Conservation (phyloP, 331 rosid genomes). For the Acacia pycnantha region DNA sequence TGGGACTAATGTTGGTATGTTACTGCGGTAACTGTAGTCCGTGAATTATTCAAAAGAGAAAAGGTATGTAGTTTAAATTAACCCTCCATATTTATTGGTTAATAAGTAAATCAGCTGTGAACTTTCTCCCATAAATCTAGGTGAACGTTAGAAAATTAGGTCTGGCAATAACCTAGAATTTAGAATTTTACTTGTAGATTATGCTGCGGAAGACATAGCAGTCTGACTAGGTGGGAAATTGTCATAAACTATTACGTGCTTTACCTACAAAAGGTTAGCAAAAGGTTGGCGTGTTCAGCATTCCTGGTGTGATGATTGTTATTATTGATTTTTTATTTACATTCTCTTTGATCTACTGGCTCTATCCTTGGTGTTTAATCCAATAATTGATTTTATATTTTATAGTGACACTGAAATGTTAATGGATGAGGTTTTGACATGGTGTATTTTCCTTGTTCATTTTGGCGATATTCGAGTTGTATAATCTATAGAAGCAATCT, state of each 20-base stretch:
- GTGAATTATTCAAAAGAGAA: conserved; percentile 1
- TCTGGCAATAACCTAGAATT: background rate
- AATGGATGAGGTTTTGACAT: too few species aligned
- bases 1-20: background rate
- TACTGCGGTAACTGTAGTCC: background rate
- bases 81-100: background rate
- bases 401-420: background rate
- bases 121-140: too few species aligned
- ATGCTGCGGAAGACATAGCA: background rate
- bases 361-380: background rate
- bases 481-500: background rate
- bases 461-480: background rate
- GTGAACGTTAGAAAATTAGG: too few species aligned
- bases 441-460: too few species aligned
- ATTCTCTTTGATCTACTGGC: background rate
- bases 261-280: background rate
- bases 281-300: background rate
- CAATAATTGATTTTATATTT: background rate
- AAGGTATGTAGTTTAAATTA: background rate
- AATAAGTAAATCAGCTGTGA: too few species aligned
- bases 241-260: background rate
- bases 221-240: background rate
- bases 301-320: background rate
- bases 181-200: background rate
- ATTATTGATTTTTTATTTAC: background rate